Evolutionary conservation across 331 rosid genomes (phyloP), one percentile per base, ranked within the genome.

Genomic region (Arachis monticola): DNA sequence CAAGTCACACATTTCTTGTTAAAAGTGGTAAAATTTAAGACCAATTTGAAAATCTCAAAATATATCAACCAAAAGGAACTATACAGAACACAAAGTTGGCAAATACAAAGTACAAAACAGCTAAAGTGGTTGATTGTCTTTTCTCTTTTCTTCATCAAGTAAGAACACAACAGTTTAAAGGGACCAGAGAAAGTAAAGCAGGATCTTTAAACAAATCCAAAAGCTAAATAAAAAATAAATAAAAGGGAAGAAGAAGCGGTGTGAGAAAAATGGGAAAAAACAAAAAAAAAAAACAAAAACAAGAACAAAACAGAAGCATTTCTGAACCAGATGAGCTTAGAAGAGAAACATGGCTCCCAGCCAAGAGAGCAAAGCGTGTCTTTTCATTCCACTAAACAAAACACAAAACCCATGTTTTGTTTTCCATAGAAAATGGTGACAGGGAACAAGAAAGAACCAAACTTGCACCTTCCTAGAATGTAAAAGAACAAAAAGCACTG

Each of bases 351-450:
- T 27, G 30, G 30, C 30, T 27, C 1, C 30, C 30, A 27, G 30
- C 30, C 30, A 27, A 27, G 30, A 27, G 0, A 27, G 30, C 30
- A 27, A 27, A 27, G 30, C 30, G 48, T 44, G 61, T 68, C 68
- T 12, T 77, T 57, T 63, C 44, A 64, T 67, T 40, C 42, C 48
- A 9, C 42, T 53, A 53, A 2, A 52, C 31, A 35, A 53, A 3
- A 45, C 57, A 77, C 69, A 78, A 60, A 65, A 77, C 77, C 77
- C 78, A 64, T 47, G 72, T 56, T 50, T 47, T 13, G 10, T 31
- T 70, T 9, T 8, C 52, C 27, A 51, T 6, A 1, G 14, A 78
- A 55, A 78, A 48, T 14, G 50, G 17, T 3, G 8, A 64, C 22
- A 70, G 60, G 10, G 51, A 78, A 35, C 77, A 6, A 0, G 76